Evolutionary conservation across 169 alveolate genomes (phyloP).

Genomic region (Babesia caballi): DNA sequence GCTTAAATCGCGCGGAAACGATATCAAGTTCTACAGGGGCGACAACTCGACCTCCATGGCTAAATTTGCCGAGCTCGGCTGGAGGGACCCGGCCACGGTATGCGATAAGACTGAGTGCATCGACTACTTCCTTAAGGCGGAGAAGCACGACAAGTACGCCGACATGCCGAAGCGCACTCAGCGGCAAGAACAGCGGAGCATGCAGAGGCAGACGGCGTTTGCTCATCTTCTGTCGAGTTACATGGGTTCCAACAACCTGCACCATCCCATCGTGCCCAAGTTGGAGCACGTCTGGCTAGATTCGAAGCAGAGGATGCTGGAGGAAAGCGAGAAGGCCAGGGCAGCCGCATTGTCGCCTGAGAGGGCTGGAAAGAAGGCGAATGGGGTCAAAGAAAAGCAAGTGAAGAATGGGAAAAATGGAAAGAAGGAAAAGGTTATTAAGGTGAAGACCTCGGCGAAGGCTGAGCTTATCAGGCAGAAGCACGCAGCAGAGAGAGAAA

Average conservation of each 20-base stretch:
- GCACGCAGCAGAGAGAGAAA: constrained; percentile 37
- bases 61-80: constrained; percentile 1
- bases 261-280: constrained; percentile 74
- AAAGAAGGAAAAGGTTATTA: constrained; percentile 46
- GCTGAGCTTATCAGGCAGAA: constrained; percentile 53
- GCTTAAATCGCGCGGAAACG: background rate
- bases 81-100: constrained; percentile 51
- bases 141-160: constrained; percentile 27
- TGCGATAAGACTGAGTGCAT: constrained; percentile 50
- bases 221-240: constrained; percentile 55
- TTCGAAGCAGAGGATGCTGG: constrained; percentile 22
- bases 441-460: constrained; percentile 48
- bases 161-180: constrained; percentile 30
- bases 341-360: background rate
- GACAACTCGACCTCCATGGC: constrained; percentile 7
- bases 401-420: background rate
- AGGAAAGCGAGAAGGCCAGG: background rate
- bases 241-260: constrained; percentile 73
- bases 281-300: constrained; percentile 70
- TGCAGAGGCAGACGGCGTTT: constrained; percentile 58
- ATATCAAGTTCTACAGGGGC: constrained; percentile 6
- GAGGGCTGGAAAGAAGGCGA: constrained; percentile 35
- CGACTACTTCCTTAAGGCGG: constrained; percentile 32
- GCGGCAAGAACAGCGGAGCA: constrained; percentile 58
- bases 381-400: constrained; percentile 19